Percentiles rank a stretch among this genome's conserved stretches.
phyloP scores from a whole-genome alignment of 2,329 filamentous ascomycete species.

The Blastomyces percursus region DNA sequence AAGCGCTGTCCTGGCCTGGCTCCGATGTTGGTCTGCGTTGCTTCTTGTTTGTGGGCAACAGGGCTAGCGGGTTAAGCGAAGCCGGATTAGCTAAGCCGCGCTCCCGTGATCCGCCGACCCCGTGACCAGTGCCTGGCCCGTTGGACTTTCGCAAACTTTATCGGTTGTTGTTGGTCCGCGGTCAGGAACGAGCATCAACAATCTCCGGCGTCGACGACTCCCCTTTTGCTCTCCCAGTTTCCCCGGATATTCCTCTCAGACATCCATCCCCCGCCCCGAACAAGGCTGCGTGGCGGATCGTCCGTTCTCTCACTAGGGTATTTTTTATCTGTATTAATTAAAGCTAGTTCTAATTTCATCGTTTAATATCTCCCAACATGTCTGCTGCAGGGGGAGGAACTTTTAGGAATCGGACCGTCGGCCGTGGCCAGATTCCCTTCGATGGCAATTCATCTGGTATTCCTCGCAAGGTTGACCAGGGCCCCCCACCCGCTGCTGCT shows the following conservation, averaged over 20 bases:
- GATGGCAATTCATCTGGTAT: conserved; percentile 49
- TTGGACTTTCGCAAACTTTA: background rate
- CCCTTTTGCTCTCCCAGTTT: background rate
- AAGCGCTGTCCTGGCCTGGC: conserved; percentile 1
- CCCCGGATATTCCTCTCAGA: background rate
- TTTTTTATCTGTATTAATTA: background rate
- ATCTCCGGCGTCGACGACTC: background rate
- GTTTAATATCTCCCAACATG: conserved; percentile 34
- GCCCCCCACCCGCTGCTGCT: conserved; percentile 27
- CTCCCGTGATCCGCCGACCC: too few relatives aligned
- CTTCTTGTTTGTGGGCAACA: conserved; percentile 5
- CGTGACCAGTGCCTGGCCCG: background rate
- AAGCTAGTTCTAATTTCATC: background rate
- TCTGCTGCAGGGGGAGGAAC: conserved; percentile 45
- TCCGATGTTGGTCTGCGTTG: background rate
- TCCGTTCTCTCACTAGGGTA: background rate
- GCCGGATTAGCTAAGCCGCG: background rate
- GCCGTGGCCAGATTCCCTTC: conserved; percentile 44
- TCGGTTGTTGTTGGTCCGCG: background rate
- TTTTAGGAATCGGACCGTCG: conserved; percentile 44
- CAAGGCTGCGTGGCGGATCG: background rate
- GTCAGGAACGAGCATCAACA: background rate
- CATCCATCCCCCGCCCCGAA: background rate
- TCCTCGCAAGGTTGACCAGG: conserved; percentile 47
- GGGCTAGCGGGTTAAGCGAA: conserved; percentile 8